These are phyloP conservation scores for Mytilinidion resinicola DNA, from an alignment of 495 filamentous ascomycete species.

Conservation along the genomic window DNA sequence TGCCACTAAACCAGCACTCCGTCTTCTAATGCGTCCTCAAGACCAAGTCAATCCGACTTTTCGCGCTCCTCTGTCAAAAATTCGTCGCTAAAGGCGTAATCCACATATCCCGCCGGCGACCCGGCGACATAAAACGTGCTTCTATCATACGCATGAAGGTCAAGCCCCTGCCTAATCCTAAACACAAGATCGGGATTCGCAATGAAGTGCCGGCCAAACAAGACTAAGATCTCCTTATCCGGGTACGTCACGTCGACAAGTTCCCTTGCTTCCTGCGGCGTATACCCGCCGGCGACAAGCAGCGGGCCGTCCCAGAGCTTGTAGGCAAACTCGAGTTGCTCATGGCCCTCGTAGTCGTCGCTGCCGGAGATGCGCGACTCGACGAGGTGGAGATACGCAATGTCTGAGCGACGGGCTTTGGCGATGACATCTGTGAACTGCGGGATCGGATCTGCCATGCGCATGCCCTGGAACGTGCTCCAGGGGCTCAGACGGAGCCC, in stretches of 20 bases:
- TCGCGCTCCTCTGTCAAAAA: conserved; percentile 17
- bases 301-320: conserved; percentile 47
- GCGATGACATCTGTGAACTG: conserved; percentile 55
- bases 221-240: conserved; percentile 42
- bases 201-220: conserved; percentile 60
- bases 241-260: conserved; percentile 50
- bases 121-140: conserved; percentile 52
- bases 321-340: conserved; percentile 50
- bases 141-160: conserved; percentile 50
- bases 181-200: conserved; percentile 66
- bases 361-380: conserved; percentile 46
- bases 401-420: conserved; percentile 44
- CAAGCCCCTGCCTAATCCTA: conserved; percentile 50
- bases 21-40: not conserved
- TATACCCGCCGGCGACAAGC: conserved; percentile 56
- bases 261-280: conserved; percentile 39
- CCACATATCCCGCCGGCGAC: conserved; percentile 52
- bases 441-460: conserved; percentile 53
- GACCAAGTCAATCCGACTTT: conserved; percentile 1
- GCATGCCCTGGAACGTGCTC: conserved; percentile 51
- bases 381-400: conserved; percentile 62
- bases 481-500: conserved; percentile 60
- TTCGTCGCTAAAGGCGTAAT: conserved; percentile 57
- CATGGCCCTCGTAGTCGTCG: conserved; percentile 37
- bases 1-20: too few relatives aligned